Percentiles rank a stretch among this genome's conserved stretches.
These are phyloP conservation scores for Plasmodium ovale DNA, from an alignment of 169 alveolate genomes.

Conservation along the genomic window DNA sequence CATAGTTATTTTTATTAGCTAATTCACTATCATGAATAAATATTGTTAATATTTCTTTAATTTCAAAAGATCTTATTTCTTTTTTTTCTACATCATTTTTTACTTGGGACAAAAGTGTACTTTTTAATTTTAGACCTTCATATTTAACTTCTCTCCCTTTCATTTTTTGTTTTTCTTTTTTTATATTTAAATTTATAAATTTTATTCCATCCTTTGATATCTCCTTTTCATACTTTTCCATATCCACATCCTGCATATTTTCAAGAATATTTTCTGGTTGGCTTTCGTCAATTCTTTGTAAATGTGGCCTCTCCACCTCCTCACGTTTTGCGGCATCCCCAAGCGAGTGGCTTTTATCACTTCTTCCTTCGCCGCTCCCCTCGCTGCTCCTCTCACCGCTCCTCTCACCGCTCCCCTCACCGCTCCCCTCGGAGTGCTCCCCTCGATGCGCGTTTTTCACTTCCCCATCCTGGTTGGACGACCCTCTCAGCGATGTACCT, in stretches of 20 bases:
- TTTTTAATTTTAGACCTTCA: constrained; percentile 53
- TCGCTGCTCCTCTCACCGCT: background rate
- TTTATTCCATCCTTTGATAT: constrained; percentile 46
- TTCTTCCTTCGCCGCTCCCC: background rate
- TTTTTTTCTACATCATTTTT: constrained; percentile 21
- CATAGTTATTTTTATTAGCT: constrained; percentile 38
- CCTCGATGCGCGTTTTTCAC: background rate
- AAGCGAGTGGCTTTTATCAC: background rate
- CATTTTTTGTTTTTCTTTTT: constrained; percentile 44
- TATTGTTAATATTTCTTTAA: constrained; percentile 50
- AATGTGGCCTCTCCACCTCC: background rate
- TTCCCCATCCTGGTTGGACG: background rate
- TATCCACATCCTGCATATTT: constrained; percentile 55
- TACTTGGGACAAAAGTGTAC: constrained; percentile 29
- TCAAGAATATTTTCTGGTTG: constrained; percentile 15
- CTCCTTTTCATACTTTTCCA: constrained; percentile 53
- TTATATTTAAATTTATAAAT: constrained; percentile 55
- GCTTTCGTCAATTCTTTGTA: constrained; percentile 19
- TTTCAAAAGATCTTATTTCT: constrained; percentile 4
- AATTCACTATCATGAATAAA: constrained; percentile 59
- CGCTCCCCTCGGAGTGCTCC: background rate
- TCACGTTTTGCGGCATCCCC: background rate
- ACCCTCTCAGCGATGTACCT: background rate
- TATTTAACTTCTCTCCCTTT: constrained; percentile 21
- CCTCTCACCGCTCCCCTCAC: background rate